Conservation (phyloP, 257 asterid genomes). For the Euphrasia confusa region DNA sequence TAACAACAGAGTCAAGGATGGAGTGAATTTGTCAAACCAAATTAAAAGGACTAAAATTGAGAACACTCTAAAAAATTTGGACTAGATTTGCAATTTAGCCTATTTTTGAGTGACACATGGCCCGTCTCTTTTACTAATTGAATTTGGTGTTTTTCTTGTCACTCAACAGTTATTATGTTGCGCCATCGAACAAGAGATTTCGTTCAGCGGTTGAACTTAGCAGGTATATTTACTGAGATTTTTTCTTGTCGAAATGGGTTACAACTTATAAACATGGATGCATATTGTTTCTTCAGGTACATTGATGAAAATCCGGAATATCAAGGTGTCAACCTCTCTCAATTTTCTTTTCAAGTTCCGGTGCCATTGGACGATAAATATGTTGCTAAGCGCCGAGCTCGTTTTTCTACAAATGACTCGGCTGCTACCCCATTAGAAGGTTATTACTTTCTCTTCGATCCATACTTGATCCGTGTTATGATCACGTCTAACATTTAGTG, state of each 20-base stretch:
- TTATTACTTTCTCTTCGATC: background rate
- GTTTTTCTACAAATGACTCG: slow-evolving; percentile 21
- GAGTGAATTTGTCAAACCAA: background rate
- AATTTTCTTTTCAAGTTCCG: slow-evolving; percentile 65
- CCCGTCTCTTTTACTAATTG: too few relatives aligned
- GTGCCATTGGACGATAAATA: slow-evolving; percentile 55
- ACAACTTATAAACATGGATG: too few relatives aligned
- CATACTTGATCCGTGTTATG: background rate
- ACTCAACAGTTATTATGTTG: too few relatives aligned
- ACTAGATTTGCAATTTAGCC: background rate
- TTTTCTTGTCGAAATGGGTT: too few relatives aligned
- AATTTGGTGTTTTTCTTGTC: too few relatives aligned
- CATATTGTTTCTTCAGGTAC: slow-evolving; percentile 34
- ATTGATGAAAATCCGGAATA: slow-evolving; percentile 47
- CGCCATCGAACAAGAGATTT: too few relatives aligned
- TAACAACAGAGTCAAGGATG: background rate
- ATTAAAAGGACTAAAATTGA: background rate
- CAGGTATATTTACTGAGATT: too few relatives aligned
- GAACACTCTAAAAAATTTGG: background rate
- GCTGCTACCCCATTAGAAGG: slow-evolving; percentile 19
- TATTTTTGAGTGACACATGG: too few relatives aligned
- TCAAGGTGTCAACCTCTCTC: slow-evolving; percentile 37
- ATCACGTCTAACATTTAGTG: background rate
- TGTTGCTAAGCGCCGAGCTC: slow-evolving; percentile 41
- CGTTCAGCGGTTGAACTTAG: too few relatives aligned